Evolutionary conservation across 1,284 basidiomycete genomes (phyloP).

Genomic region (Boletus nobilissimus): DNA sequence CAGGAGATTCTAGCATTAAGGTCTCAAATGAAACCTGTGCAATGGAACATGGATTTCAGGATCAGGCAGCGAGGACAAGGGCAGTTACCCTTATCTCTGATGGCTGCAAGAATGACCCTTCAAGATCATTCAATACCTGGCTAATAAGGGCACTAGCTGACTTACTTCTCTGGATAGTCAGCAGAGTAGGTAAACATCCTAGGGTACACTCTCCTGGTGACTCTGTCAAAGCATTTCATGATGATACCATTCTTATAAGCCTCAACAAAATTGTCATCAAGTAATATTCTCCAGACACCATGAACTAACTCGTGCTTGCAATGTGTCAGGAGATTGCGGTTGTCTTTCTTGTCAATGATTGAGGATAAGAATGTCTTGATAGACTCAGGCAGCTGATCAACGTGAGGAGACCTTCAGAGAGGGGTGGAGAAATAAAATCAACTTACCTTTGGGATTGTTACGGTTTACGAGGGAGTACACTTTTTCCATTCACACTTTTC

Average conservation of each 20-base stretch:
- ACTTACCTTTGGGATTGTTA: too few relatives aligned
- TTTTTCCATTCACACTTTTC: too few relatives aligned
- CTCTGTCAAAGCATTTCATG: background rate
- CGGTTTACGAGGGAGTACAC: too few relatives aligned
- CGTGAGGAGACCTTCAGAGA: background rate
- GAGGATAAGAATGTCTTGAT: background rate
- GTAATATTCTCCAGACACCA: background rate
- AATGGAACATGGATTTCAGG: background rate
- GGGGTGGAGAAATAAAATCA: background rate
- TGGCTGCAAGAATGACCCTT: background rate
- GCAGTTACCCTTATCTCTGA: background rate
- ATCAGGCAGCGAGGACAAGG: slow-evolving; percentile 11
- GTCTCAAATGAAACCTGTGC: background rate
- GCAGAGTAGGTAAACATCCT: background rate
- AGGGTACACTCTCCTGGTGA: background rate
- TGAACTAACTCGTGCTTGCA: background rate
- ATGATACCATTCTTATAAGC: background rate
- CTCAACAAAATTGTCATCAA: background rate
- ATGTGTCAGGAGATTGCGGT: background rate
- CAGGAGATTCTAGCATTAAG: background rate
- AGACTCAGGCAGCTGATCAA: slow-evolving; percentile 4
- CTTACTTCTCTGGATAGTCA: background rate
- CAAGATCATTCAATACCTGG: too few relatives aligned
- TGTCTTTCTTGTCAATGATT: background rate
- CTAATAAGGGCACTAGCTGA: background rate